phyloP scores from a whole-genome alignment of 371 early-diverging fungal species.

The Rhizopus delemar region DNA sequence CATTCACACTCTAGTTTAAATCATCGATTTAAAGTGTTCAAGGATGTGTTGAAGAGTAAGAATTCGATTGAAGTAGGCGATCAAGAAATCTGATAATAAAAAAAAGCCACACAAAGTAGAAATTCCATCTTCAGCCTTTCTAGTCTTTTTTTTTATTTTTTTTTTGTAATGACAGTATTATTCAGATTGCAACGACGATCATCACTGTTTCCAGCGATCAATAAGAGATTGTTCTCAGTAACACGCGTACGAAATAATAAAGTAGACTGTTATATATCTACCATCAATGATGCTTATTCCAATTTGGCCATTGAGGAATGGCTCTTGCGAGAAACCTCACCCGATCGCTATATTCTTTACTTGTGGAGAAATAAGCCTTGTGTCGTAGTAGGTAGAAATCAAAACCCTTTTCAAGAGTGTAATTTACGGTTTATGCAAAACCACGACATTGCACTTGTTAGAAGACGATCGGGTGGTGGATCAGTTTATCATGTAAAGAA shows the following conservation, averaged over 20 bases:
- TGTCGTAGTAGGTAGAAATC: slow-evolving; percentile 94
- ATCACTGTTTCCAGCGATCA: not conserved
- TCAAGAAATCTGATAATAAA: slow-evolving; percentile 22
- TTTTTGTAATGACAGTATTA: no score
- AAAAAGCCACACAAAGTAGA: slow-evolving; percentile 2
- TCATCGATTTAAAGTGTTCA: slow-evolving; percentile 63
- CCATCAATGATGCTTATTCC: slow-evolving; percentile 74
- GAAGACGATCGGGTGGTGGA: slow-evolving; percentile 94
- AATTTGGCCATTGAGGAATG: slow-evolving; percentile 95
- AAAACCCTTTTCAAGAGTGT: slow-evolving; percentile 96
- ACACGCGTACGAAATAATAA: slow-evolving; percentile 10
- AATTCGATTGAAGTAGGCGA: slow-evolving; percentile 3
- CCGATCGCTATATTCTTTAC: slow-evolving; percentile 69
- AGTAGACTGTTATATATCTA: slow-evolving; percentile 64
- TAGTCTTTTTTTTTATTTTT: not conserved
- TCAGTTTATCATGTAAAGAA: slow-evolving; percentile 90
- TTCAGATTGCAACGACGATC: not conserved
- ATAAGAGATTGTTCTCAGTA: slow-evolving; percentile 3
- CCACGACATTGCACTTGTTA: slow-evolving; percentile 77
- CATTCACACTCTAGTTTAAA: slow-evolving; percentile 71
- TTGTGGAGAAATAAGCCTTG: slow-evolving; percentile 88
- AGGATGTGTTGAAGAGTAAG: slow-evolving; percentile 16
- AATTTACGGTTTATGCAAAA: slow-evolving; percentile 68
- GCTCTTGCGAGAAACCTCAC: slow-evolving; percentile 70
- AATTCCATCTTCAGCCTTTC: not conserved